Conservation (phyloP, 1,284 basidiomycete species). For the Paramarasmius palmivorus region DNA sequence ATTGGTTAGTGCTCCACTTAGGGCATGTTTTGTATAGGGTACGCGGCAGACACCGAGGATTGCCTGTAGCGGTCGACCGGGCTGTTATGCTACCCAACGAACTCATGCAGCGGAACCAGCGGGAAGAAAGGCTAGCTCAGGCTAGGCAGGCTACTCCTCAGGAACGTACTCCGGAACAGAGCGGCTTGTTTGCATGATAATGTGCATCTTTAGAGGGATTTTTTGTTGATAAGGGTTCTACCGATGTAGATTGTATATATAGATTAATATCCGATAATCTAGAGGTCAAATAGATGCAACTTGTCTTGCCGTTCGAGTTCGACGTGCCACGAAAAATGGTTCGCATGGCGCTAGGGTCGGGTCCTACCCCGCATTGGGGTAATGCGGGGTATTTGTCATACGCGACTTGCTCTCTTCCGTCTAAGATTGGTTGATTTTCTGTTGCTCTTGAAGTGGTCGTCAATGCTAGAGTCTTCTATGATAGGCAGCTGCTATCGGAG, state of each 20-base stretch:
- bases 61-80: conserved; percentile 73
- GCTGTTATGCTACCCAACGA: conserved; percentile 55
- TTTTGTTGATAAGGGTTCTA: too few relatives aligned
- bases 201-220: too few relatives aligned
- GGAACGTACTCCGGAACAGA: neutral
- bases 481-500: neutral
- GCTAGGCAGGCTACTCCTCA: neutral
- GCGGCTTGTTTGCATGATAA: neutral
- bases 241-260: too few relatives aligned
- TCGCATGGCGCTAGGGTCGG: too few relatives aligned
- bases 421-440: neutral
- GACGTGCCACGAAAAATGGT: neutral
- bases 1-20: neutral
- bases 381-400: conserved; percentile 1
- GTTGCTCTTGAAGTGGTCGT: neutral
- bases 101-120: conserved; percentile 23
- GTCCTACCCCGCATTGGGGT: neutral
- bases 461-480: neutral
- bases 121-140: neutral
- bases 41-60: conserved; percentile 73
- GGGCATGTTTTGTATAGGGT: conserved; percentile 31
- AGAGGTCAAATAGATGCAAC: too few relatives aligned
- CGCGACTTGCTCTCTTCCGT: neutral
- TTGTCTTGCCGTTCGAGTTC: too few relatives aligned
- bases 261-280: too few relatives aligned